Evolutionary conservation across 768 basidiomycete genomes (phyloP).

Genomic region (Mycena venus): DNA sequence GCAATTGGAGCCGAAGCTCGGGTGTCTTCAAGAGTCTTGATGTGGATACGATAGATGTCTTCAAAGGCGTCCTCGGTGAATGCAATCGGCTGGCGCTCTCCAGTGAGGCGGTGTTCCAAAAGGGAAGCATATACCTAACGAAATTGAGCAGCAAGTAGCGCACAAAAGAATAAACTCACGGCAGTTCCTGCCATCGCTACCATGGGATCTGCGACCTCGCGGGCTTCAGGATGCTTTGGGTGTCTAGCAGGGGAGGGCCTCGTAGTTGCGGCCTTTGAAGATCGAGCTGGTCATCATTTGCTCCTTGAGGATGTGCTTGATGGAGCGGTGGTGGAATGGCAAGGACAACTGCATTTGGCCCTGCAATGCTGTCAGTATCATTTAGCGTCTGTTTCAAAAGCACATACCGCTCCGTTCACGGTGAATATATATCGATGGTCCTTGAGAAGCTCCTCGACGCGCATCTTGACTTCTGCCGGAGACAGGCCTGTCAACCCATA

Average conservation of each 20-base stretch:
- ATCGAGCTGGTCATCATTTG: neutral
- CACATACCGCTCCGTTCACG: neutral
- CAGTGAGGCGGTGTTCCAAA: slow-evolving; percentile 5
- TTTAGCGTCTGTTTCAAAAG: neutral
- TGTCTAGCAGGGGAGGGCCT: neutral
- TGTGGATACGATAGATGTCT: slow-evolving; percentile 9
- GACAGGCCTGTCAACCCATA: neutral
- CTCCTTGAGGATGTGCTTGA: neutral
- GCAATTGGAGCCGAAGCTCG: neutral
- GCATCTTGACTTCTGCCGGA: neutral
- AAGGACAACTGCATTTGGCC: neutral
- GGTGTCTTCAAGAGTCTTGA: neutral
- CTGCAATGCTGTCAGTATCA: neutral
- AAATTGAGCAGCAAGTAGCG: neutral
- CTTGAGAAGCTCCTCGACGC: slow-evolving; percentile 6
- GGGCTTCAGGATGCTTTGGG: neutral
- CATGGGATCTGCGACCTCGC: slow-evolving; percentile 1
- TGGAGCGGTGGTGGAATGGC: neutral
- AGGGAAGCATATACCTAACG: slow-evolving; percentile 1
- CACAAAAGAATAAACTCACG: neutral
- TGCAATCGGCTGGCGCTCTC: slow-evolving; percentile 2
- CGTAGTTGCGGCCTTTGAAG: neutral
- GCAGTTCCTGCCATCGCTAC: neutral
- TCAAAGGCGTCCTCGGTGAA: slow-evolving; percentile 17
- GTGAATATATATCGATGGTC: slow-evolving; percentile 23